A percentile compares a stretch with the other conserved stretches of the same genome.
Evolutionary conservation across 1,139 yeast species (phyloP).

Genomic region (Yamadazyma conglobata): DNA sequence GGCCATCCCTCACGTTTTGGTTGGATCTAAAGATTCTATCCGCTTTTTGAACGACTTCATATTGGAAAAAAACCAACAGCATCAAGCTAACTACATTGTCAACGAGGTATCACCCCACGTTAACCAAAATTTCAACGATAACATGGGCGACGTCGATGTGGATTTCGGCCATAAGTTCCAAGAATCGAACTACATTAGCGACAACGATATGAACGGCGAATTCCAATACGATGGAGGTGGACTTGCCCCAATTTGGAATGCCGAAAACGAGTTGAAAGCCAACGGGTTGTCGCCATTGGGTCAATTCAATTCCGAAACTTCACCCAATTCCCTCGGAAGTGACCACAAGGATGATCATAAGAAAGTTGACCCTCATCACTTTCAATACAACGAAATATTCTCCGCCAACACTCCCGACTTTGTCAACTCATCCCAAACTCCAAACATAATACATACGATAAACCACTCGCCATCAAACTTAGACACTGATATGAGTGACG

Average conservation of each 20-base stretch:
- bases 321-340: constrained; percentile 21
- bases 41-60: constrained; percentile 53
- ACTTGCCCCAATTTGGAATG: constrained; percentile 21
- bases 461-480: constrained; percentile 2
- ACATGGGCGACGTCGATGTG: constrained; percentile 3
- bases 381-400: constrained; percentile 22
- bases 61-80: constrained; percentile 35
- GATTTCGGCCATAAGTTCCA: background rate
- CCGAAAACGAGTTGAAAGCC: constrained; percentile 15
- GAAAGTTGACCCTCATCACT: constrained; percentile 11
- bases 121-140: background rate
- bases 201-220: constrained; percentile 15
- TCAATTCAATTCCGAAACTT: constrained; percentile 23
- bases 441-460: constrained; percentile 14
- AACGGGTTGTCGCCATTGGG: constrained; percentile 25
- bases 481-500: constrained; percentile 1
- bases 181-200: constrained; percentile 13
- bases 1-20: constrained; percentile 50
- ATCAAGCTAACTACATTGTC: constrained; percentile 14
- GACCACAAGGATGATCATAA: constrained; percentile 11
- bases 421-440: constrained; percentile 23
- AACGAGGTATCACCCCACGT: constrained; percentile 5
- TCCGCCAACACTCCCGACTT: constrained; percentile 31
- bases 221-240: constrained; percentile 8
- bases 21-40: constrained; percentile 51